A percentile compares a stretch with the other conserved stretches of the same genome.
These are phyloP conservation scores for Luzula sylvatica DNA, from an alignment of 176 grass and related monocot species.

Conservation along the genomic window DNA sequence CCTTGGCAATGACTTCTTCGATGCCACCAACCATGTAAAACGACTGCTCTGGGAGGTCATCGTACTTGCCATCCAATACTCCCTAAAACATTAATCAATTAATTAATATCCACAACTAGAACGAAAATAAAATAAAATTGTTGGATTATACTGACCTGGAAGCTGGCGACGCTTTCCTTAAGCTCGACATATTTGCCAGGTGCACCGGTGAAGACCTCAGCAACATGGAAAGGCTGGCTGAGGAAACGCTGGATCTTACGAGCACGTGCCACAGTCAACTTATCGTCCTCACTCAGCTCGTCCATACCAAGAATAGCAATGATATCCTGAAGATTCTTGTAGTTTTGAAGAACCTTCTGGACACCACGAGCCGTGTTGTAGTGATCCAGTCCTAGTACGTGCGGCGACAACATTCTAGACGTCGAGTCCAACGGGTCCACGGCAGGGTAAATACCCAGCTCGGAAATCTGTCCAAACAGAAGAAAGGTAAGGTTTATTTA, in stretches of 20 bases:
- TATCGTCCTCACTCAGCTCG: slow-evolving; percentile 94
- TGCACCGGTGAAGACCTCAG: slow-evolving; percentile 95
- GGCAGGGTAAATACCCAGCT: slow-evolving; percentile 90
- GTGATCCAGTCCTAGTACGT: slow-evolving; percentile 70
- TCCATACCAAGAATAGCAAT: slow-evolving; percentile 99
- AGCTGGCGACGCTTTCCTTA: slow-evolving; percentile 75
- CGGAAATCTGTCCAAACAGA: slow-evolving; percentile 57
- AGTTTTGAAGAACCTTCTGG: slow-evolving; percentile 99
- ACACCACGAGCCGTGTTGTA: slow-evolving; percentile 99
- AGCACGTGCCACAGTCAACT: slow-evolving; percentile 78
- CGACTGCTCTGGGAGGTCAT: slow-evolving; percentile 76
- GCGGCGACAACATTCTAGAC: slow-evolving; percentile 91
- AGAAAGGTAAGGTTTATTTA: background rate
- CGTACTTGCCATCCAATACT: slow-evolving; percentile 88
- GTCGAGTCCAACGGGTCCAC: slow-evolving; percentile 87
- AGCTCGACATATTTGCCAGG: slow-evolving; percentile 94
- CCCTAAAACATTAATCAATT: slow-evolving; percentile 18
- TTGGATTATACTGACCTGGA: slow-evolving; percentile 46
- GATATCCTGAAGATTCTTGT: slow-evolving; percentile 99
- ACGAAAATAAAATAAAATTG: background rate
- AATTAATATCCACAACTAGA: background rate
- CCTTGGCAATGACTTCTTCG: slow-evolving; percentile 89
- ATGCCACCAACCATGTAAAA: slow-evolving; percentile 97
- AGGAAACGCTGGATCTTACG: slow-evolving; percentile 91
- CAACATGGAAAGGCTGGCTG: slow-evolving; percentile 96